Evolutionary conservation across 495 filamentous ascomycete genomes (phyloP).

Genomic region (Aspergillus heteromorphus): DNA sequence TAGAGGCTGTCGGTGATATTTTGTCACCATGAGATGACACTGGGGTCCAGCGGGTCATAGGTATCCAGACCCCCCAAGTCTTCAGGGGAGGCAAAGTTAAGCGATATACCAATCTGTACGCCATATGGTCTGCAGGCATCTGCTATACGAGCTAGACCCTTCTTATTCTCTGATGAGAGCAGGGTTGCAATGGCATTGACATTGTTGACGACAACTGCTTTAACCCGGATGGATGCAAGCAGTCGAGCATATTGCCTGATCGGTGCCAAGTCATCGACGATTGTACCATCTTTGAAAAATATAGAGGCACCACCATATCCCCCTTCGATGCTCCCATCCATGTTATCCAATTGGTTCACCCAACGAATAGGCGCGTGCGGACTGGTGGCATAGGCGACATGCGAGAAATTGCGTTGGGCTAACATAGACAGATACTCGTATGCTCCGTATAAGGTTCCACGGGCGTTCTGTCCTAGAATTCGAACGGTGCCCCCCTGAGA

Average conservation of each 20-base stretch:
- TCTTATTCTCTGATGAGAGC: conserved; percentile 51
- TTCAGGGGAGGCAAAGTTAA: conserved; percentile 64
- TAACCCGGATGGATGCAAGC: conserved; percentile 61
- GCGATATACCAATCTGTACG: conserved; percentile 58
- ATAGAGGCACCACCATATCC: conserved; percentile 67
- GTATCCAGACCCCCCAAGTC: conserved; percentile 50
- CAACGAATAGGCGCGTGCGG: conserved; percentile 60
- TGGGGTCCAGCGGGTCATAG: conserved; percentile 58
- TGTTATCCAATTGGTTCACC: conserved; percentile 72
- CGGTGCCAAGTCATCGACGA: conserved; percentile 54
- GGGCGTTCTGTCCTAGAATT: conserved; percentile 63
- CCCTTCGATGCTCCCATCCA: conserved; percentile 64
- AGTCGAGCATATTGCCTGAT: conserved; percentile 60
- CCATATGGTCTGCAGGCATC: conserved; percentile 64
- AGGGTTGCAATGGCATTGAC: conserved; percentile 62
- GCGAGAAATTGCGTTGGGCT: conserved; percentile 55
- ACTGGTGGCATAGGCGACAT: conserved; percentile 48
- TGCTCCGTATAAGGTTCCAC: conserved; percentile 63
- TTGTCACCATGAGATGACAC: conserved; percentile 58
- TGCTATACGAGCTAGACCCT: conserved; percentile 56
- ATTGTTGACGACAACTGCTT: conserved; percentile 65
- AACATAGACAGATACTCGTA: conserved; percentile 64
- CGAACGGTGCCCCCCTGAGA: conserved; percentile 38
- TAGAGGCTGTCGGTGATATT: conserved; percentile 56
- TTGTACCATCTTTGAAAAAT: conserved; percentile 54